These are phyloP conservation scores for Chionographis japonica DNA, from an alignment of 106 monocot species.

Conservation along the genomic window DNA sequence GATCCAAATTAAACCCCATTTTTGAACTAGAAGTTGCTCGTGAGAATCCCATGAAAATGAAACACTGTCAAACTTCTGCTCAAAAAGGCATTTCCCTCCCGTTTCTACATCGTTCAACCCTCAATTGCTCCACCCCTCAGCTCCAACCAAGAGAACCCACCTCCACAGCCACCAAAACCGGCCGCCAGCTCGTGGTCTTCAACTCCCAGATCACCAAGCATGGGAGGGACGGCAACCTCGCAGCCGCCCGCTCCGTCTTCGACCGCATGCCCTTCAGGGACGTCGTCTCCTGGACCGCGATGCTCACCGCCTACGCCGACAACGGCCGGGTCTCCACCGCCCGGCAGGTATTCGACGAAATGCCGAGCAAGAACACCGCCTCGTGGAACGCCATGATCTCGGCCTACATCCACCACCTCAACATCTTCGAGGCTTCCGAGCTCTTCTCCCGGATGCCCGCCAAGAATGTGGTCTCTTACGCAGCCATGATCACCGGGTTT, in stretches of 20 bases:
- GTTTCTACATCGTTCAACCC: too few species aligned
- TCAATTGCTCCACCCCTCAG: too few species aligned
- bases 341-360: slow-evolving; percentile 54
- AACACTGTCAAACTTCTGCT: too few species aligned
- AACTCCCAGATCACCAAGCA: slow-evolving; percentile 5
- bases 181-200: neutral
- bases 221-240: slow-evolving; percentile 6
- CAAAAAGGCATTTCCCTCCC: too few species aligned
- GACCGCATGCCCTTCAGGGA: slow-evolving; percentile 43
- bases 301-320: slow-evolving; percentile 52
- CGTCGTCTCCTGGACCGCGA: slow-evolving; percentile 75
- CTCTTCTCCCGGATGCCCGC: slow-evolving; percentile 37
- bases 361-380: slow-evolving; percentile 49
- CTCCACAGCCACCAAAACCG: neutral
- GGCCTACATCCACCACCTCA: slow-evolving; percentile 28
- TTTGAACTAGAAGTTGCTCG: too few species aligned
- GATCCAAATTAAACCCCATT: too few species aligned
- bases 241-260: slow-evolving; percentile 18
- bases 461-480: slow-evolving; percentile 38
- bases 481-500: slow-evolving; percentile 48
- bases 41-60: too few species aligned
- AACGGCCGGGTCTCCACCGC: slow-evolving; percentile 29
- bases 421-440: slow-evolving; percentile 31
- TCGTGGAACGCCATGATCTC: slow-evolving; percentile 79
- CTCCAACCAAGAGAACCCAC: neutral